Evolutionary conservation across 2,329 filamentous ascomycete species (phyloP).

Genomic region (Penicillium sp.): DNA sequence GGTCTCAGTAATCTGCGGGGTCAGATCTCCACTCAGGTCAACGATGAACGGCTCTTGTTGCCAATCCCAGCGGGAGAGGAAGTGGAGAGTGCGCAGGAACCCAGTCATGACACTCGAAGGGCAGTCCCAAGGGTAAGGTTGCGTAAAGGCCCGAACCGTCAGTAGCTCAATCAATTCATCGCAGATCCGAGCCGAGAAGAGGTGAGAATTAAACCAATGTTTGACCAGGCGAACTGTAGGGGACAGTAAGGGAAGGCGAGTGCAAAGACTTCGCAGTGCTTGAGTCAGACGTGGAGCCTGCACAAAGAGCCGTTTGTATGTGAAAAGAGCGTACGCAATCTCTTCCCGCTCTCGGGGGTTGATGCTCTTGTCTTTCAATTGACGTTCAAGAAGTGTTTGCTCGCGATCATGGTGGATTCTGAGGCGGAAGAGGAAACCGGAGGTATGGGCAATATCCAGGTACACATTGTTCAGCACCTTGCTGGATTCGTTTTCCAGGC

Average conservation of each 20-base stretch:
- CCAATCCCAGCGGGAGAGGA: slow-evolving; percentile 92
- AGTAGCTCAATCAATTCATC: slow-evolving; percentile 85
- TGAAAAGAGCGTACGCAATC: slow-evolving; percentile 66
- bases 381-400: slow-evolving; percentile 74
- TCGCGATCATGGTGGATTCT: slow-evolving; percentile 90
- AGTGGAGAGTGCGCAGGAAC: slow-evolving; percentile 76
- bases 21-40: slow-evolving; percentile 67
- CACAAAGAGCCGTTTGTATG: slow-evolving; percentile 70
- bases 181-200: slow-evolving; percentile 72
- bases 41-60: slow-evolving; percentile 76
- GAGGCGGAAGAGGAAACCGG: slow-evolving; percentile 74
- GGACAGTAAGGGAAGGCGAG: slow-evolving; percentile 75
- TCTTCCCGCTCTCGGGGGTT: slow-evolving; percentile 67
- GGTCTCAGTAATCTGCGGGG: slow-evolving; percentile 58
- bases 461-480: slow-evolving; percentile 75
- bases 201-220: slow-evolving; percentile 83
- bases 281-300: slow-evolving; percentile 78
- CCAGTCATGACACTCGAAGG: slow-evolving; percentile 77
- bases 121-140: slow-evolving; percentile 75
- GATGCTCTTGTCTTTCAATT: slow-evolving; percentile 70
- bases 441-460: slow-evolving; percentile 75
- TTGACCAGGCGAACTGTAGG: slow-evolving; percentile 82
- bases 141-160: slow-evolving; percentile 73
- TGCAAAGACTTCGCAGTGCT: slow-evolving; percentile 76
- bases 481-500: slow-evolving; percentile 72